phyloP scores from a whole-genome alignment of 495 filamentous ascomycete genomes.

The Aspergillus ostianus region DNA sequence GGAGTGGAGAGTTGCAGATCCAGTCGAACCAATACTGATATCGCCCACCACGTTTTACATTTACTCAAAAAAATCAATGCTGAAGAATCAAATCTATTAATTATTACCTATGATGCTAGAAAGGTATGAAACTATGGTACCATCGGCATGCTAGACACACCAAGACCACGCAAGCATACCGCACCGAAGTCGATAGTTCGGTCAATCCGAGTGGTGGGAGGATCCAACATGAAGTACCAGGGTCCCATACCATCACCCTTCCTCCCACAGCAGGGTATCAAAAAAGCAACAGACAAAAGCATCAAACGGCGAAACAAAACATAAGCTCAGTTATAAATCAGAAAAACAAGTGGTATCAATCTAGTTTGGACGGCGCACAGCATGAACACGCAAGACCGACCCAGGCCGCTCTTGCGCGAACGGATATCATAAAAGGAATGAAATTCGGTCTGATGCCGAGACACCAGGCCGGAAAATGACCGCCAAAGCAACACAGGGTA shows the following conservation, averaged over 20 bases:
- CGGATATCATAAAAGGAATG: constrained; percentile 44
- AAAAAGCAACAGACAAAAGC: constrained; percentile 24
- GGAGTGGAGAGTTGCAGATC: background rate
- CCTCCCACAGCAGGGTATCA: constrained; percentile 43
- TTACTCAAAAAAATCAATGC: background rate
- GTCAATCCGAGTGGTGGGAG: constrained; percentile 21
- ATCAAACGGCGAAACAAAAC: constrained; percentile 24
- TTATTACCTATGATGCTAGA: constrained; percentile 16
- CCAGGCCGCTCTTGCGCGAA: constrained; percentile 38
- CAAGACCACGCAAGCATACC: background rate
- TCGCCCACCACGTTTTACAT: background rate
- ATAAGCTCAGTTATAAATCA: constrained; percentile 27
- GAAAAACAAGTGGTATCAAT: constrained; percentile 52
- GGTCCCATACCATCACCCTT: constrained; percentile 26
- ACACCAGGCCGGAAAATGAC: constrained; percentile 24
- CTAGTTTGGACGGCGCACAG: constrained; percentile 44
- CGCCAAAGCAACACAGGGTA: constrained; percentile 31
- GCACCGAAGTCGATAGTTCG: constrained; percentile 11
- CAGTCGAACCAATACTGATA: background rate
- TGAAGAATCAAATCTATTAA: constrained; percentile 11
- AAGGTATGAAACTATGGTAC: background rate
- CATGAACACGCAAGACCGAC: constrained; percentile 32
- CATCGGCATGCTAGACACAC: background rate
- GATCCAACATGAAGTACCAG: constrained; percentile 11
- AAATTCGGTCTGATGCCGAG: constrained; percentile 22